phyloP scores from a whole-genome alignment of 768 basidiomycete species.

The Ramaria sp. region DNA sequence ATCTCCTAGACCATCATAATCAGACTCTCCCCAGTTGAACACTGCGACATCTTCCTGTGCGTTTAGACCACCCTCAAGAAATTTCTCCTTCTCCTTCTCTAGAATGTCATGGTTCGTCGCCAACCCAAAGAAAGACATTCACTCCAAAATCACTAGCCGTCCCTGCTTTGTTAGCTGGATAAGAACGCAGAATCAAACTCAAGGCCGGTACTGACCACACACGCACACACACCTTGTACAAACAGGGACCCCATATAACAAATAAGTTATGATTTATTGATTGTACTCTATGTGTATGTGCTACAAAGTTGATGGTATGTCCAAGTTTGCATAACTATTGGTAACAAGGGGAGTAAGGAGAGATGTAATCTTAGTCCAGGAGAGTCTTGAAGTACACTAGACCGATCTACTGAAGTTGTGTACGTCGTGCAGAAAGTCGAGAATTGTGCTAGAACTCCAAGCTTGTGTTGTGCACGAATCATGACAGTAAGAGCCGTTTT shows the following conservation, averaged over 20 bases:
- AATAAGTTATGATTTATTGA: background rate
- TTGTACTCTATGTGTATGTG: background rate
- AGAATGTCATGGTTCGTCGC: slow-evolving; percentile 38
- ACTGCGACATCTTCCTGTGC: slow-evolving; percentile 73
- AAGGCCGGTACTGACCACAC: background rate
- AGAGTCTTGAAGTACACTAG: background rate
- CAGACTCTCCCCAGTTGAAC: slow-evolving; percentile 87
- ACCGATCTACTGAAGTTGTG: slow-evolving; percentile 25
- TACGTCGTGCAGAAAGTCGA: slow-evolving; percentile 80
- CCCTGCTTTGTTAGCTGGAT: background rate
- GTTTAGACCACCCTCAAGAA: slow-evolving; percentile 31
- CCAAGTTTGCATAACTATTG: background rate
- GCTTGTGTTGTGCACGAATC: slow-evolving; percentile 94
- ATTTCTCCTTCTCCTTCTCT: slow-evolving; percentile 53
- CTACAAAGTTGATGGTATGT: background rate
- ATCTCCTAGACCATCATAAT: slow-evolving; percentile 84
- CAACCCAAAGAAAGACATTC: slow-evolving; percentile 83
- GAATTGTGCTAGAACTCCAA: slow-evolving; percentile 87
- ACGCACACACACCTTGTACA: background rate
- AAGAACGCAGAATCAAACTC: background rate
- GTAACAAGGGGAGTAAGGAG: background rate
- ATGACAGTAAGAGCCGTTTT: slow-evolving; percentile 66
- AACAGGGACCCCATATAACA: background rate
- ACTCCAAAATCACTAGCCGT: slow-evolving; percentile 7
- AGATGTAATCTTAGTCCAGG: background rate